These are phyloP conservation scores for Brasilioporus rufonigricans DNA, from an alignment of 768 basidiomycete species.

Conservation along the genomic window DNA sequence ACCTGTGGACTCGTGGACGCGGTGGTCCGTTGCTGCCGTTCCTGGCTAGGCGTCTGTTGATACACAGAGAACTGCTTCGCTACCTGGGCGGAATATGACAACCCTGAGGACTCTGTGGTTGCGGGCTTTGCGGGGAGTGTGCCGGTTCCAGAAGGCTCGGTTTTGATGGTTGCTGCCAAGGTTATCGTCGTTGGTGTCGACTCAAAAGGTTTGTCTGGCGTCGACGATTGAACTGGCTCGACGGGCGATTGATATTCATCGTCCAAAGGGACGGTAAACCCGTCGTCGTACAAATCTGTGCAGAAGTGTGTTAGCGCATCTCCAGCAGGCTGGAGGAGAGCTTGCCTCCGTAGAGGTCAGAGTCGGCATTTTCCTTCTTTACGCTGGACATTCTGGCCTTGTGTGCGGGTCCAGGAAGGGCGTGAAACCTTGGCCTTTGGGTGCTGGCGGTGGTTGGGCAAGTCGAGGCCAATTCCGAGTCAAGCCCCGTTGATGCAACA, in stretches of 20 bases:
- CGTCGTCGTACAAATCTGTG: conserved; percentile 55
- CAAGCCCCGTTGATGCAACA: neutral
- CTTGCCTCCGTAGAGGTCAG: conserved; percentile 49
- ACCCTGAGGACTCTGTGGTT: conserved; percentile 24
- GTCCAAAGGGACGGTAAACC: conserved; percentile 33
- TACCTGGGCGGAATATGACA: conserved; percentile 64
- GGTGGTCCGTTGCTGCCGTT: conserved; percentile 46
- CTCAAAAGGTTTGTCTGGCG: conserved; percentile 17
- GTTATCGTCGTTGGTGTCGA: conserved; percentile 18
- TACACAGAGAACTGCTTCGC: conserved; percentile 64
- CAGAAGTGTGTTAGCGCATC: conserved; percentile 1
- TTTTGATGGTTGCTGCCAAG: conserved; percentile 17
- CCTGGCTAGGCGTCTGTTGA: conserved; percentile 65
- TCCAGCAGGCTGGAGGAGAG: neutral
- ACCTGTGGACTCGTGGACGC: conserved; percentile 24
- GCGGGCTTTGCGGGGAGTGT: conserved; percentile 30
- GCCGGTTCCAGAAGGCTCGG: conserved; percentile 20
- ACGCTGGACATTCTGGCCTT: conserved; percentile 16
- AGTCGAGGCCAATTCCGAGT: neutral
- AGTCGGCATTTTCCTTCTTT: conserved; percentile 35
- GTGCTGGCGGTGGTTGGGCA: conserved; percentile 10
- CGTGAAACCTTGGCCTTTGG: neutral
- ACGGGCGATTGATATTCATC: conserved; percentile 32
- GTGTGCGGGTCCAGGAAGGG: neutral
- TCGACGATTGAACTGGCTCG: conserved; percentile 21